Percentiles rank a stretch among this genome's conserved stretches.
phyloP scores from a whole-genome alignment of 345 rosid species.

The Murraya paniculata region DNA sequence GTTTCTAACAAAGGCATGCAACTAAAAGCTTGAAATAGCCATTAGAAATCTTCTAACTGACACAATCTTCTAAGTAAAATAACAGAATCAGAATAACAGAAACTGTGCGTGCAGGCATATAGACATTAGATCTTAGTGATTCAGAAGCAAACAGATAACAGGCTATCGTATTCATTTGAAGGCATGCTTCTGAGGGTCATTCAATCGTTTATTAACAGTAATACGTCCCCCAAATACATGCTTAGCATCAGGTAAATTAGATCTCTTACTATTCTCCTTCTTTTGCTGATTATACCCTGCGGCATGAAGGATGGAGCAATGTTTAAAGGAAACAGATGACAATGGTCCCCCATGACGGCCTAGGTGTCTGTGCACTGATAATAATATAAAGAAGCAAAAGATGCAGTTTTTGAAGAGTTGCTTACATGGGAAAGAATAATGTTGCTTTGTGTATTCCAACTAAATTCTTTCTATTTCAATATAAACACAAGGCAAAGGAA shows the following conservation, averaged over 20 bases:
- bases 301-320: slow-evolving; percentile 8
- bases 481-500: neutral
- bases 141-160: neutral
- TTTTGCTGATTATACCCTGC: slow-evolving; percentile 10
- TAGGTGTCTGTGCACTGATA: neutral
- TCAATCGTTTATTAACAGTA: slow-evolving; percentile 8
- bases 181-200: slow-evolving; percentile 6
- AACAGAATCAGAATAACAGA: neutral
- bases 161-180: slow-evolving; percentile 7
- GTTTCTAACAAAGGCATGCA: too few relatives aligned
- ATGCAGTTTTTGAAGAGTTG: neutral
- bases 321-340: slow-evolving; percentile 13
- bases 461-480: neutral
- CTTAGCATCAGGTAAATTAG: slow-evolving; percentile 11
- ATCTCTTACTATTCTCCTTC: slow-evolving; percentile 5
- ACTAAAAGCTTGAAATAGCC: neutral
- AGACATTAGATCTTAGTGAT: neutral
- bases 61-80: neutral
- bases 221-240: neutral
- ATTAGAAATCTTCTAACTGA: neutral
- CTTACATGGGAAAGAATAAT: neutral
- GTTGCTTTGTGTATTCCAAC: neutral
- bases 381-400: slow-evolving; percentile 1
- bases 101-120: neutral
- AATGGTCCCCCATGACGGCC: slow-evolving; percentile 21